These are phyloP conservation scores for Exophiala phaeomuriformis DNA, from an alignment of 2,329 filamentous ascomycete species.

Conservation along the genomic window DNA sequence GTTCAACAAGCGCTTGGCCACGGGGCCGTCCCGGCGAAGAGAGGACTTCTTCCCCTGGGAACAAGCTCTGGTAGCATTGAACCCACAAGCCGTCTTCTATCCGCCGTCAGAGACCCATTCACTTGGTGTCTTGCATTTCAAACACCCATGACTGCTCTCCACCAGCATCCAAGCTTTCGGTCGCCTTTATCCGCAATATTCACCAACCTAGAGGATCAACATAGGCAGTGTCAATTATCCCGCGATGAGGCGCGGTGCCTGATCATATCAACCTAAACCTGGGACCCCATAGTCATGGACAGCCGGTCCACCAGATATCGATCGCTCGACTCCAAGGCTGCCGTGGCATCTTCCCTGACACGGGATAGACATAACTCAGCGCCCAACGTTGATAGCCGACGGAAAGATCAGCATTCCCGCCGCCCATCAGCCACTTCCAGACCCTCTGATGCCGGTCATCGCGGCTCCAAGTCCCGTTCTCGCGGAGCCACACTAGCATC, in stretches of 20 bases:
- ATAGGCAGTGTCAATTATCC: conserved; percentile 3
- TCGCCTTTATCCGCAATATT: background rate
- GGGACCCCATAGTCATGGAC: conserved; percentile 21
- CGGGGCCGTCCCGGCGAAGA: background rate
- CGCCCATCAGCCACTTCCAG: conserved; percentile 18
- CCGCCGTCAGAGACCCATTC: conserved; percentile 15
- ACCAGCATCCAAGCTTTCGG: conserved; percentile 3
- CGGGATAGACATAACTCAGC: conserved; percentile 26
- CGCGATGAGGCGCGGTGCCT: conserved; percentile 9
- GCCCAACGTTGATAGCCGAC: conserved; percentile 18
- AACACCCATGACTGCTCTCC: conserved; percentile 17
- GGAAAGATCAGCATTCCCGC: conserved; percentile 18
- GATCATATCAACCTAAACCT: background rate
- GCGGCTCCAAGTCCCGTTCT: conserved; percentile 19
- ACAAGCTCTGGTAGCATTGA: conserved; percentile 10
- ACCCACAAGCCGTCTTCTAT: background rate
- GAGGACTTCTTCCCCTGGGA: conserved; percentile 4
- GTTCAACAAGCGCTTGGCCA: background rate
- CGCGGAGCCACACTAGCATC: conserved; percentile 14
- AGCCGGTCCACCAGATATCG: conserved; percentile 24
- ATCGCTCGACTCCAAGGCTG: conserved; percentile 22
- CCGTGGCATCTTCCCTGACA: conserved; percentile 14
- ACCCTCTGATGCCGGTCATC: conserved; percentile 13
- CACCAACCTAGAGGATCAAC: conserved; percentile 4
- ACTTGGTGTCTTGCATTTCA: conserved; percentile 19